Conservation (phyloP, 257 asterid species). For the Oldenlandia corymbosa region DNA sequence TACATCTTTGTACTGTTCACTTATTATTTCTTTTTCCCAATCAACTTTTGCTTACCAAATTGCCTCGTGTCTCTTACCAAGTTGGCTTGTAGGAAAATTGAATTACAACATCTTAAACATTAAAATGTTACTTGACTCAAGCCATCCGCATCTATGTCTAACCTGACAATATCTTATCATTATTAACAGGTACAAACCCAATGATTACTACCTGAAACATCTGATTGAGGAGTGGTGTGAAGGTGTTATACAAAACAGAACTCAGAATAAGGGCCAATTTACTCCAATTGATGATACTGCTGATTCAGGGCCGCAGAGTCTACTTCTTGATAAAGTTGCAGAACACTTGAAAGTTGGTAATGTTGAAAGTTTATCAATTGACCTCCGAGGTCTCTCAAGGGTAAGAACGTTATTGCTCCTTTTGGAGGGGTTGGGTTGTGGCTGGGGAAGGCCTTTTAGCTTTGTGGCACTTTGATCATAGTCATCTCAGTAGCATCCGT, state of each 20-base stretch:
- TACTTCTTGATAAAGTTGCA: constrained; percentile 80
- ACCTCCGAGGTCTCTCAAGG: constrained; percentile 84
- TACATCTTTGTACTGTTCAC: not conserved
- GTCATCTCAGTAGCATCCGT: no score
- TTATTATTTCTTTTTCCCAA: not conserved
- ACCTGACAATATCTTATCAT: not conserved
- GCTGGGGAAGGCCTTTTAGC: no score
- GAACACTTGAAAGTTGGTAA: constrained; percentile 67
- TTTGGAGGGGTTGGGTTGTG: not conserved
- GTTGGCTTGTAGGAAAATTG: no score
- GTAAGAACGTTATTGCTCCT: constrained; percentile 19
- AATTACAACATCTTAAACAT: no score
- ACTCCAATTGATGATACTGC: constrained; percentile 24
- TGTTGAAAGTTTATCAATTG: constrained; percentile 57
- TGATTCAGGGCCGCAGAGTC: constrained; percentile 45
- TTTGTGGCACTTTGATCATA: no score
- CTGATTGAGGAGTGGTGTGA: constrained; percentile 97
- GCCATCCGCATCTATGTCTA: not conserved
- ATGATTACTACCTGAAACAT: constrained; percentile 82
- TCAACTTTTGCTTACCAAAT: not conserved
- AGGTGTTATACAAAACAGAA: constrained; percentile 63
- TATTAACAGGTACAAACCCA: constrained; percentile 74
- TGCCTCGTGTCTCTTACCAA: not conserved
- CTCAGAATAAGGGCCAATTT: constrained; percentile 22
- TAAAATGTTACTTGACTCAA: not conserved